Evolutionary conservation across 2,329 filamentous ascomycete genomes (phyloP).

Genomic region (Pseudogymnoascus sp.): DNA sequence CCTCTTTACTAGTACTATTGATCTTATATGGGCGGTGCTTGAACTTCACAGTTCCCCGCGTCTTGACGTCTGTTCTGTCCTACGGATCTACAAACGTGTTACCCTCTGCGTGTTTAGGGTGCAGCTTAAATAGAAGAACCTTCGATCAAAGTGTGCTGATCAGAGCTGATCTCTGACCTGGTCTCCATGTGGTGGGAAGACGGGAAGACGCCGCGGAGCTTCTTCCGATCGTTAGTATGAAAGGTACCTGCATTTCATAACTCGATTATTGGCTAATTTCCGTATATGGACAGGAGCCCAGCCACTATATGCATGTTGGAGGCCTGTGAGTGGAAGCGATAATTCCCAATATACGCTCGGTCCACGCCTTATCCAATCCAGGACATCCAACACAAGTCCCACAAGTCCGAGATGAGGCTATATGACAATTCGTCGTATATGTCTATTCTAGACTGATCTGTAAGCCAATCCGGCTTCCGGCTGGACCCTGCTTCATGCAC

Average conservation of each 20-base stretch:
- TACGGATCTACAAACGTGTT: background rate
- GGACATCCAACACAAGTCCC: background rate
- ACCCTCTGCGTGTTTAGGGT: background rate
- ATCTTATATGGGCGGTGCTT: background rate
- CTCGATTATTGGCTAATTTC: conserved; percentile 1
- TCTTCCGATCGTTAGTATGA: background rate
- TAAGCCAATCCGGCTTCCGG: background rate
- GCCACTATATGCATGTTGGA: background rate
- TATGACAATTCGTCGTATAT: background rate
- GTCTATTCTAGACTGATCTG: background rate
- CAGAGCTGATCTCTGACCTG: conserved; percentile 4
- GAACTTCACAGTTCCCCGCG: background rate
- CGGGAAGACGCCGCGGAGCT: background rate
- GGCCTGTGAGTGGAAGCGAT: background rate
- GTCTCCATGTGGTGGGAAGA: conserved; percentile 1
- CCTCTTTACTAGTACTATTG: background rate
- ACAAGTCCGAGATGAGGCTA: background rate
- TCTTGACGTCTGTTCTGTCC: background rate
- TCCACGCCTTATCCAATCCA: background rate
- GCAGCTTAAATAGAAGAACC: background rate
- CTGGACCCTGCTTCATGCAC: background rate
- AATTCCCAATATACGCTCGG: background rate
- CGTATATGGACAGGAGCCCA: background rate
- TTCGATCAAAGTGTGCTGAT: background rate
- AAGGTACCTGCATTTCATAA: conserved; percentile 6